Evolutionary conservation across 2,329 filamentous ascomycete genomes (phyloP).

Genomic region (Corynespora cassiicola): DNA sequence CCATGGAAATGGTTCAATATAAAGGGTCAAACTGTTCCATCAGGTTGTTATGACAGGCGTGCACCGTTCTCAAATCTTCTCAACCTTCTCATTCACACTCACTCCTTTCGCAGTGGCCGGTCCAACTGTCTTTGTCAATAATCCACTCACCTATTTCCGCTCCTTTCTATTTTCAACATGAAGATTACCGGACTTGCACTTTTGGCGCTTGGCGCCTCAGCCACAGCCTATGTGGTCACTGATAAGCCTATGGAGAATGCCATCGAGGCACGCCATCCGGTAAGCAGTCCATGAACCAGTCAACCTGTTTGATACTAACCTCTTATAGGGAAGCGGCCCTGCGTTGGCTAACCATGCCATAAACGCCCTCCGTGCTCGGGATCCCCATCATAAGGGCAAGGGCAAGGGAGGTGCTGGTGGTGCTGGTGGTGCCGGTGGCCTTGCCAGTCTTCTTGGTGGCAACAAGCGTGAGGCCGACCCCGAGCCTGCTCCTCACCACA

Average conservation of each 20-base stretch:
- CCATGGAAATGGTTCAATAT: conserved; percentile 23
- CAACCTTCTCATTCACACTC: conserved; percentile 32
- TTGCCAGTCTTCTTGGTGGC: no score
- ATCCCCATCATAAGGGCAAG: conserved; percentile 8
- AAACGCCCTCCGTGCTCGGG: conserved; percentile 26
- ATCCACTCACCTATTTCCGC: conserved; percentile 19
- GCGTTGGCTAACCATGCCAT: conserved; percentile 25
- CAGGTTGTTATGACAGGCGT: conserved; percentile 27
- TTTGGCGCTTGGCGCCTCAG: conserved; percentile 38
- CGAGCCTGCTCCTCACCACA: conserved; percentile 10
- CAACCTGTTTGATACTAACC: conserved; percentile 11
- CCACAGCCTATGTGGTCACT: conserved; percentile 39
- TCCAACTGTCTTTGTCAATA: conserved; percentile 23
- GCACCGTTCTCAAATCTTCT: conserved; percentile 44
- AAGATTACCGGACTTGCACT: conserved; percentile 36
- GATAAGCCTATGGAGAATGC: conserved; percentile 29
- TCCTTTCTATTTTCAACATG: conserved; percentile 30
- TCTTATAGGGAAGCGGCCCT: conserved; percentile 29
- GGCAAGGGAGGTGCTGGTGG: conserved; percentile 1
- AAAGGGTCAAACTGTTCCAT: conserved; percentile 30
- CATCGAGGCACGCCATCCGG: conserved; percentile 33
- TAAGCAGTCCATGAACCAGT: conserved; percentile 15
- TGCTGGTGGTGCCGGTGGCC: not conserved
- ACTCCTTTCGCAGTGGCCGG: conserved; percentile 34
- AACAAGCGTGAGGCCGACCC: conserved; percentile 7